Base-by-base conservation (phyloP, 2,329 filamentous ascomycete species). In the Apiospora hydei region DNA sequence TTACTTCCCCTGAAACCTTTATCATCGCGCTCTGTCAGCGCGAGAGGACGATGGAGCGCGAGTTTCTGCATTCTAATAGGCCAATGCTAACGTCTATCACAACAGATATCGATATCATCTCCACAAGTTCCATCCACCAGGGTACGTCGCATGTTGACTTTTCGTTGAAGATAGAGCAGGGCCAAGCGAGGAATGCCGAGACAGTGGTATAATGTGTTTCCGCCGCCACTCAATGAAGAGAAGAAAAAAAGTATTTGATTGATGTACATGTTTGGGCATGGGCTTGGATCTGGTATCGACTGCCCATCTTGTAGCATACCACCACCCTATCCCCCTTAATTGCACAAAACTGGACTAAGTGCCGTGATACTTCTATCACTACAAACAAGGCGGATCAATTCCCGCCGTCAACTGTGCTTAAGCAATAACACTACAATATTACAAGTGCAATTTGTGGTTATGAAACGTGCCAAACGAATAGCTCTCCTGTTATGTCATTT, bases 41-140 rank as follows among this genome's bases (percentile, higher is more conserved):
- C n/a, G n/a, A n/a, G n/a, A n/a, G n/a, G n/a, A n/a, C n/a, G n/a
- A n/a, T n/a, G n/a, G n/a, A n/a, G n/a, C n/a, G n/a, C n/a, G n/a
- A n/a, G n/a, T n/a, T n/a, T n/a, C n/a, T n/a, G n/a, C n/a, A n/a
- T n/a, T n/a, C n/a, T n/a, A n/a, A n/a, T n/a, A n/a, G n/a, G n/a
- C n/a, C n/a, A n/a, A n/a, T 71, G 24, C 26, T 44, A 16, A 38
- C 24, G 16, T 61, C n/a, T 24, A 6, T 8, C n/a, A 13, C 26
- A 47, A 1, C 83, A 88, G 95, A 98, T 83, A 91, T 99, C 76
- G 96, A 99, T 83, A 95, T 99, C 76, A 91, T 98, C 77, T 98
- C 95, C 61, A 98, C 96, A 13, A 98, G 95, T 81, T 96, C 94
- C 70, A 98, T 99, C 79, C 96, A 99, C 80, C 96, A 99, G 84